Conservation (phyloP, 495 filamentous ascomycete genomes). For the Sabuloglossum arenarium region DNA sequence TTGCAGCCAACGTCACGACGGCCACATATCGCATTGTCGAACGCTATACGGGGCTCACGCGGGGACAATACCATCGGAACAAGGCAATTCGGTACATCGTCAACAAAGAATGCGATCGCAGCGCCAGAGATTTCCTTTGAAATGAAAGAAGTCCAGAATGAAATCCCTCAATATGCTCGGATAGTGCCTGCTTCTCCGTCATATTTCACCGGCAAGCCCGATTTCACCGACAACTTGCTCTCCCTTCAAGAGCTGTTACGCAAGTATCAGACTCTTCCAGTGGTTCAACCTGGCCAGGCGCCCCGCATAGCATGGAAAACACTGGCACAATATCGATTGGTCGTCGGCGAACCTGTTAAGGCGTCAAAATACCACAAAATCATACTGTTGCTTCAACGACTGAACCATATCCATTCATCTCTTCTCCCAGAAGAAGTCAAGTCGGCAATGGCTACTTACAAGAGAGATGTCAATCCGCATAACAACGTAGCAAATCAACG, state of each 20-base stretch:
- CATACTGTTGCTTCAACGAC: conserved; percentile 47
- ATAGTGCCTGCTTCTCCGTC: conserved; percentile 68
- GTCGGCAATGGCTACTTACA: conserved; percentile 42
- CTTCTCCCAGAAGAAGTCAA: conserved; percentile 50
- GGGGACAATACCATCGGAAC: not conserved
- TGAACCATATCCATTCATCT: conserved; percentile 71
- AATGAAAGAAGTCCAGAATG: not conserved
- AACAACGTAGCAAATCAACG: conserved; percentile 32
- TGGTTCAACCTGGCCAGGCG: conserved; percentile 35
- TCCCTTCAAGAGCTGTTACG: conserved; percentile 45
- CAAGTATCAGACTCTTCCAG: conserved; percentile 51
- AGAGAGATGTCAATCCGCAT: conserved; percentile 52
- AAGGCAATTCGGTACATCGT: not conserved
- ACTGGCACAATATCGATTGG: conserved; percentile 48
- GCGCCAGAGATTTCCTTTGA: conserved; percentile 5
- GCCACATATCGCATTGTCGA: not conserved
- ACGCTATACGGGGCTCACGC: not conserved
- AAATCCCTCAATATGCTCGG: conserved; percentile 13
- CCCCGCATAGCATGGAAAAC: conserved; percentile 73
- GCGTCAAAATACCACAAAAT: conserved; percentile 60
- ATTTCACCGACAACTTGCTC: conserved; percentile 73
- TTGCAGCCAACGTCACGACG: not conserved
- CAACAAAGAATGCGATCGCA: not conserved
- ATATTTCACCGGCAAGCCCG: conserved; percentile 75
- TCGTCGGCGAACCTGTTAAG: conserved; percentile 56